These are phyloP conservation scores for Cadophora sp. DNA, from an alignment of 2,329 filamentous ascomycete genomes.

Conservation along the genomic window DNA sequence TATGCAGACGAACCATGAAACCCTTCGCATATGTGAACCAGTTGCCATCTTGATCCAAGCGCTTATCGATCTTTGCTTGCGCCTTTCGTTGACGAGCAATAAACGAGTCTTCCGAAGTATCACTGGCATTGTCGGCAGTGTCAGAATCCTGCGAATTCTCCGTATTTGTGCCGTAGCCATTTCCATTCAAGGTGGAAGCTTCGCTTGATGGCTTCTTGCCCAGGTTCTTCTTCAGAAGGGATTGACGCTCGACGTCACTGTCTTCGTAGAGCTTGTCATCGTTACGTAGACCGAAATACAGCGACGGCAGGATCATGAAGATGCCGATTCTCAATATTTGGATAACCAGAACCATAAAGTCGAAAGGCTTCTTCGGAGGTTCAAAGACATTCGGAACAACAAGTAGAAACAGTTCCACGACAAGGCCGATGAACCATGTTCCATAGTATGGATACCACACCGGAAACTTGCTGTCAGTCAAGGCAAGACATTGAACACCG, in stretches of 20 bases:
- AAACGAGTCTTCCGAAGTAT: conserved; percentile 59
- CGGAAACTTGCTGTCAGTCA: conserved; percentile 56
- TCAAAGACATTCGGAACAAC: conserved; percentile 44
- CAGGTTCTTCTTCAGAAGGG: conserved; percentile 57
- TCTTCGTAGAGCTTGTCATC: conserved; percentile 43
- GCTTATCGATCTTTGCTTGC: conserved; percentile 67
- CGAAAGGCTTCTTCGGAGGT: conserved; percentile 35
- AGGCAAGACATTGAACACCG: conserved; percentile 61
- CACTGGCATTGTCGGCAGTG: conserved; percentile 34
- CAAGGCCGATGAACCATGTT: conserved; percentile 63
- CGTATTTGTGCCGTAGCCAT: conserved; percentile 40
- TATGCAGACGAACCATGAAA: conserved; percentile 59
- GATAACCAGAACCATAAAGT: conserved; percentile 34
- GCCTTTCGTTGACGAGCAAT: conserved; percentile 59
- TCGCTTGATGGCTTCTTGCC: conserved; percentile 42
- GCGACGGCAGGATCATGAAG: conserved; percentile 46
- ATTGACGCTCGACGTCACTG: conserved; percentile 63
- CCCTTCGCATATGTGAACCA: conserved; percentile 80
- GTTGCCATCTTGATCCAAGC: conserved; percentile 75
- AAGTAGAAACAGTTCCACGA: conserved; percentile 59
- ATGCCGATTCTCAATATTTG: conserved; percentile 41
- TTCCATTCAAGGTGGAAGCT: conserved; percentile 32
- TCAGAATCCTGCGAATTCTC: conserved; percentile 33
- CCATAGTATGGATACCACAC: conserved; percentile 70
- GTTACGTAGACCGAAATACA: conserved; percentile 43